phyloP scores from a whole-genome alignment of 1,284 basidiomycete species.

The Trichosporon inkin region DNA sequence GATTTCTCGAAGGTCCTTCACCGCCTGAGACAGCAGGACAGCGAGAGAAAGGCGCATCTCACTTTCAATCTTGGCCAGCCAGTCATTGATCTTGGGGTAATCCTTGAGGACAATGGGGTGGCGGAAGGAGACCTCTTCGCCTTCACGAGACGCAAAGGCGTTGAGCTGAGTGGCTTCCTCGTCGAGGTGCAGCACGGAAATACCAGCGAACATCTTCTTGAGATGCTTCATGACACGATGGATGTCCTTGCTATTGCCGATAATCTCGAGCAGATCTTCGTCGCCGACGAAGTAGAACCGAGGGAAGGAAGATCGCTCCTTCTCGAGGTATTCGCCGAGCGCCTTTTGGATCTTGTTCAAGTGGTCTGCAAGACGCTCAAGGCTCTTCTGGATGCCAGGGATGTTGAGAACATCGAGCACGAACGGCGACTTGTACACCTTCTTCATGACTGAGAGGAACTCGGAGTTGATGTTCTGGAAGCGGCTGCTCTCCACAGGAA shows the following conservation, averaged over 20 bases:
- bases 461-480: constrained; percentile 99
- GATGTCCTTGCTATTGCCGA: constrained; percentile 99
- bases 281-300: constrained; percentile 99
- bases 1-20: constrained; percentile 62
- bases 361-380: constrained; percentile 93
- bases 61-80: constrained; percentile 86
- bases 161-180: constrained; percentile 69
- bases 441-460: constrained; percentile 98
- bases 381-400: constrained; percentile 88
- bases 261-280: constrained; percentile 97
- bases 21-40: constrained; percentile 36
- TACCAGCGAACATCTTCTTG: constrained; percentile 99
- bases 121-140: constrained; percentile 83
- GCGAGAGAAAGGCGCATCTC: constrained; percentile 94
- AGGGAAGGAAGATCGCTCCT: constrained; percentile 94
- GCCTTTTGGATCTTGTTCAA: constrained; percentile 99
- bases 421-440: constrained; percentile 98
- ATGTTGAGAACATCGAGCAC: constrained; percentile 97
- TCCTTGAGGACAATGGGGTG: constrained; percentile 83
- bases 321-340: constrained; percentile 95
- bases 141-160: constrained; percentile 90
- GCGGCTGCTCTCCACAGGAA: constrained; percentile 92
- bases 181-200: constrained; percentile 83
- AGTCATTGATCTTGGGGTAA: constrained; percentile 97
- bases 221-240: constrained; percentile 96